Base-by-base conservation (phyloP, 1,284 basidiomycete genomes). In the Cryptococcus sp. region DNA sequence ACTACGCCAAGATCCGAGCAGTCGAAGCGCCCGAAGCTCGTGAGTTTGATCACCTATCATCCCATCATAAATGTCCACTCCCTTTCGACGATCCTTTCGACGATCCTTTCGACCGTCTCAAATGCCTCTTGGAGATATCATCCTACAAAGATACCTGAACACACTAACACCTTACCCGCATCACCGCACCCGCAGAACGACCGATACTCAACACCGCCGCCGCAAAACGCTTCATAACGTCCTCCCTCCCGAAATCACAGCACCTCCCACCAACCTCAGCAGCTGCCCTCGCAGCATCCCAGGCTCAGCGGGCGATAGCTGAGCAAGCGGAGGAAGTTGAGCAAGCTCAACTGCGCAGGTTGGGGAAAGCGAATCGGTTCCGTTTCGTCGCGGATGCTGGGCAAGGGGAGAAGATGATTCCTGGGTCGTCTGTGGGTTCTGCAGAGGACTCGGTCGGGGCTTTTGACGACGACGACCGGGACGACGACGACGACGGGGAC, bases 1-100 rank as follows among this genome's bases (percentile, higher is more conserved):
- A 78, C 58, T 78, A 75, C 47, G 57, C 57, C 42, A 78, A 78
- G 55, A 65, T 78, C 38, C 59, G 61, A 40, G 53, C 59, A 1
- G 69, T 70, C 8, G 77, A 76, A 59, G 57, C 69, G 10, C 67
- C 69, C 3, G 65, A 71, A 25, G 56, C 61, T 25, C 62, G 73
- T 75, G 42, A 60, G 72, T 72, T 8, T 16, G 27, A 6, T 35
- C 15, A 38, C 25, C 25, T 19, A 38, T 47, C 17, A 27, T 52
- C 38, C 8, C 8, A n/a, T 16, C 25, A 10, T 51, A 3, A 3
- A n/a, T 19, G 49, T 35, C 49, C 17, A 40, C 19, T 20, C 50
- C 11, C 17, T 6, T n/a, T 8, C 31, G 31, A 3, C 25, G 19
- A 23, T 47, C 13, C 45, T 3, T 19, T 8, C 31, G 31, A 3